Evolutionary conservation across 176 grass and related monocot species (phyloP), one percentile per base, ranked within the genome.

Genomic region (Saccharum officinarum): DNA sequence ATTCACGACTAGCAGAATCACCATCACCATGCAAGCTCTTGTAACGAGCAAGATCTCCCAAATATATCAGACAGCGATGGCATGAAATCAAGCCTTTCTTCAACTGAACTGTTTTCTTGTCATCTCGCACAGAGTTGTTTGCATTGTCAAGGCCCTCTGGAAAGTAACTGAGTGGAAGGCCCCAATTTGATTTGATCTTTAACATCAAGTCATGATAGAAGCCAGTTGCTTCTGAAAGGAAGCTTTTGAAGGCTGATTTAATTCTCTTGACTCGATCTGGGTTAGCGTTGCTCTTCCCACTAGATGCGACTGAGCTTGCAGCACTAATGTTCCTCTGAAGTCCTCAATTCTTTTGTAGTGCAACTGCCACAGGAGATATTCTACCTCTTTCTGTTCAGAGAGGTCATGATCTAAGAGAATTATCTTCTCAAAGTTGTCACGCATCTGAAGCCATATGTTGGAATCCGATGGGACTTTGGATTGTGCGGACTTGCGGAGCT

Each of bases 291-390:
- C n/a, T 90, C 71, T 92, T 98, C 8, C 83, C 84, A 78, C 80
- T 81, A 88, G 90, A 79, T 86, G 93, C 68, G 74, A 44, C 71
- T 36, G 81, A 78, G 64, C 75, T 62, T 50, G 85, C 93, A 75
- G 89, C 80, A 79, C 75, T 89, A 46, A 98, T 94, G 82, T 84
- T 86, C n/a, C 80, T 75, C 83, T 88, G 47, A 95, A 98, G 28
- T 98, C 97, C 84, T 98, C 97, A 55, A 98, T 98, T 82, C 93
- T 91, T 81, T 91, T 93, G 78, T 98, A 98, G 81, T 98, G 97
- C 81, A 95, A 84, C 89, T 96, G 91, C 95, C 95, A 98, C 20
- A 98, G 83, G 66, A 89, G 83, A 82, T 86, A 94, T 67, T 95
- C 93, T 65, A 93, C 85, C 59, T 98, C 97, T 30, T 96, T 78